Base-by-base conservation (phyloP, 1,139 yeast species). In the Yamadazyma triangularis region DNA sequence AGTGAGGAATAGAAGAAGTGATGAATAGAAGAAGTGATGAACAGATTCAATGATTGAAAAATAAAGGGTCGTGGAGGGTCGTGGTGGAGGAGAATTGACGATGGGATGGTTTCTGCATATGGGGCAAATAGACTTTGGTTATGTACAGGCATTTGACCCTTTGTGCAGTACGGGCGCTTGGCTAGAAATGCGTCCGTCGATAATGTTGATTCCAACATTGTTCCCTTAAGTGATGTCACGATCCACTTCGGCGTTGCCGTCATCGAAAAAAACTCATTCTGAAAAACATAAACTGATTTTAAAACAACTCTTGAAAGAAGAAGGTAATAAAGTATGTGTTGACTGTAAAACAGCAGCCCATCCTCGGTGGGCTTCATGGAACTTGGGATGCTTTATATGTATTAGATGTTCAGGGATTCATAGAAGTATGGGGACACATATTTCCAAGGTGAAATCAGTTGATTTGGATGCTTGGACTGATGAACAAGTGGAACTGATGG, bases 341-440 rank as follows among this genome's bases (percentile, higher is more conserved):
- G 98, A 91, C 56, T 91, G 98, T 60, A 91, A 91, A 56, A 71
- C 79, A 0, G 73, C 91, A 12, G 75, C 83, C 25, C 95, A 89
- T 57, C 98, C 98, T 11, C 70, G 98, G 33, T 91, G 98, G 98
- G 96, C 97, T 8, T 81, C 94, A 14, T 91, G 97, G 96, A 87
- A 81, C 46, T 59, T 91, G 36, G 98, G 98, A 19, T 77, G 94
- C 38, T 89, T 91, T 50, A 73, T 91, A 27, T 91, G 98, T 58
- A 91, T 91, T 38, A 50, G 75, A 39, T 91, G 98, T 59, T 88
- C 96, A 1, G 98, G 98, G 3, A 83, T 89, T 41, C 98, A 91
- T 55, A 72, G 97, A 53, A 77, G 93, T 34, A 79, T 91, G 82
- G 97, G 98, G 2, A 88, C 96, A 0, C 98, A 91, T 58, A 86